Percentiles rank a stretch among this genome's conserved stretches.
phyloP scores from a whole-genome alignment of 768 basidiomycete genomes.

The Mycena rebaudengoi region DNA sequence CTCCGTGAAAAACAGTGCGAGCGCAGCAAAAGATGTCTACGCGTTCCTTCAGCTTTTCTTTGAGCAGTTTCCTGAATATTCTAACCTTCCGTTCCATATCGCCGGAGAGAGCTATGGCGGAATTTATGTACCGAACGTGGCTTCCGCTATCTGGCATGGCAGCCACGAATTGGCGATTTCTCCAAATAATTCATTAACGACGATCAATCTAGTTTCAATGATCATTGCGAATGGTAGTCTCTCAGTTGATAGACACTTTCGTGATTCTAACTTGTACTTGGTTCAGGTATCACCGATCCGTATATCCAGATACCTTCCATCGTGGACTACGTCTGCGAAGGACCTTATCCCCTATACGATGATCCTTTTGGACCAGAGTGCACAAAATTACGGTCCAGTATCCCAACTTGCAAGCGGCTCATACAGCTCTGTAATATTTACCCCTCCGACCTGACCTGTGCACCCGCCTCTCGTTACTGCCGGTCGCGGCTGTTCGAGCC shows the following conservation, averaged over 20 bases:
- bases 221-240: slow-evolving; percentile 62
- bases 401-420: slow-evolving; percentile 37
- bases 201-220: slow-evolving; percentile 53
- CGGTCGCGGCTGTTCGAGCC: slow-evolving; percentile 25
- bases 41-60: slow-evolving; percentile 46
- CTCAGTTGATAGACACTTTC: no score
- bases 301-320: slow-evolving; percentile 54
- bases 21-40: slow-evolving; percentile 58
- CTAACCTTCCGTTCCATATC: slow-evolving; percentile 39
- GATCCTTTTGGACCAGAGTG: slow-evolving; percentile 54
- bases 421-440: slow-evolving; percentile 18
- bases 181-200: slow-evolving; percentile 30
- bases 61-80: slow-evolving; percentile 44
- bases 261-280: no score
- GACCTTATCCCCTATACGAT: slow-evolving; percentile 48
- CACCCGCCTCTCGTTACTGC: slow-evolving; percentile 19
- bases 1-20: slow-evolving; percentile 52
- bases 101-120: slow-evolving; percentile 47
- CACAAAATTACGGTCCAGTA: slow-evolving; percentile 44
- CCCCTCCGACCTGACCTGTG: slow-evolving; percentile 17
- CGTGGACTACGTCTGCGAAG: slow-evolving; percentile 51
- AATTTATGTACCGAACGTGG: slow-evolving; percentile 56
- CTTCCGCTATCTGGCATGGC: slow-evolving; percentile 52
- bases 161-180: slow-evolving; percentile 38
- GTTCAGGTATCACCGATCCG: slow-evolving; percentile 54